A percentile compares a stretch with the other conserved stretches of the same genome.
These are phyloP conservation scores for Leccinum variicolor DNA, from an alignment of 768 basidiomycete species.

Conservation along the genomic window DNA sequence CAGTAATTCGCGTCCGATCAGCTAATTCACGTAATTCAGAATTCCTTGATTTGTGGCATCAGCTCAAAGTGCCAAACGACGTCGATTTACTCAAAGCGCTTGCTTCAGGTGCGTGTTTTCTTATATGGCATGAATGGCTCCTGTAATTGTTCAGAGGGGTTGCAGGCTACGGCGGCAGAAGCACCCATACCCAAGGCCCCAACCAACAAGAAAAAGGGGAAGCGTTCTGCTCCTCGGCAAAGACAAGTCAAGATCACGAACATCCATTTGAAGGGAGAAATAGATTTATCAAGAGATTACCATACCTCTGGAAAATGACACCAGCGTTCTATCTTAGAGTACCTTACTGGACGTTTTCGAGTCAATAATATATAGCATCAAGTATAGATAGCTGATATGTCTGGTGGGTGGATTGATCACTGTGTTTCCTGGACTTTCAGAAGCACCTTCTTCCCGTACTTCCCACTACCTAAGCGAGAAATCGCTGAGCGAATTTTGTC, in stretches of 20 bases:
- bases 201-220: conserved; percentile 76
- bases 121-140: not conserved
- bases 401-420: not conserved
- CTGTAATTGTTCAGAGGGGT: conserved; percentile 52
- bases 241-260: conserved; percentile 85
- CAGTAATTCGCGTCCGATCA: not conserved
- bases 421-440: conserved; percentile 35
- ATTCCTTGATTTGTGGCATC: conserved; percentile 86
- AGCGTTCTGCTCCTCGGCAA: conserved; percentile 67
- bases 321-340: not conserved
- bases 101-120: conserved; percentile 52
- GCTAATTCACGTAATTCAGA: conserved; percentile 43
- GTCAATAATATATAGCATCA: not conserved
- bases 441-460: conserved; percentile 48
- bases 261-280: conserved; percentile 79
- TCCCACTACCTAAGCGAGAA: conserved; percentile 33
- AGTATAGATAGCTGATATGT: not conserved
- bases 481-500: conserved; percentile 34
- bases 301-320: conserved; percentile 26
- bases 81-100: conserved; percentile 79
- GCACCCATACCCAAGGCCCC: conserved; percentile 51
- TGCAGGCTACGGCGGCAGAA: conserved; percentile 75
- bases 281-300: conserved; percentile 81
- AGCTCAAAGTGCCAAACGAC: conserved; percentile 79
- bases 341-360: not conserved